Percentiles rank a stretch among this genome's conserved stretches.
Evolutionary conservation across 73 alveolate species (phyloP).

Genomic region (Tetrahymena malaccensis): DNA sequence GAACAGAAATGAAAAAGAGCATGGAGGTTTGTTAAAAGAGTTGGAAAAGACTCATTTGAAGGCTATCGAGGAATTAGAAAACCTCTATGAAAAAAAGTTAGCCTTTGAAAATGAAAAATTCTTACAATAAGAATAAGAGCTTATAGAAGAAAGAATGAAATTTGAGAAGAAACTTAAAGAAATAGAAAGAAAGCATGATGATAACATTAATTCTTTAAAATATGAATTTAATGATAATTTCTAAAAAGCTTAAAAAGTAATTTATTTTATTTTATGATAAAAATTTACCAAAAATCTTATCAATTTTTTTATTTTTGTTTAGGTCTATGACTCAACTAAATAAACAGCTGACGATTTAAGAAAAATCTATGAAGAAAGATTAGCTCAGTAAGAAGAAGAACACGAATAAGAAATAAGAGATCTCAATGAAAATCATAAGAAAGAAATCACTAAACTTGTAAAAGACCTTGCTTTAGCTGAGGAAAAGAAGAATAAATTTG

Average conservation of each 20-base stretch:
- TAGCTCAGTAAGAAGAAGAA: conserved; percentile 66
- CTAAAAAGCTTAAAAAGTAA: not conserved
- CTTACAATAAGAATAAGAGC: conserved; percentile 66
- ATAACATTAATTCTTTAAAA: conserved; percentile 7
- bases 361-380: conserved; percentile 64
- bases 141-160: conserved; percentile 63
- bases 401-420: conserved; percentile 69
- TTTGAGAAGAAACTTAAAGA: conserved; percentile 55
- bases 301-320: not conserved
- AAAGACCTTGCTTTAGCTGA: conserved; percentile 37
- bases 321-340: conserved; percentile 56
- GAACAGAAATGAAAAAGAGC: conserved; percentile 59
- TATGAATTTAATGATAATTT: conserved; percentile 20
- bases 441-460: conserved; percentile 43
- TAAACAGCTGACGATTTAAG: conserved; percentile 55
- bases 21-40: conserved; percentile 59
- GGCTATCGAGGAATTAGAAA: conserved; percentile 70
- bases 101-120: conserved; percentile 66
- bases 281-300: too few relatives aligned
- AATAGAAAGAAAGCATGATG: conserved; percentile 43
- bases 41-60: conserved; percentile 69
- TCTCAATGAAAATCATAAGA: conserved; percentile 44
- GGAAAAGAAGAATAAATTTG: conserved; percentile 21
- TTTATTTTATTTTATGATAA: not conserved
- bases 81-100: conserved; percentile 71